Conservation (phyloP, 2,329 filamentous ascomycete genomes). For the Metarhizium album region DNA sequence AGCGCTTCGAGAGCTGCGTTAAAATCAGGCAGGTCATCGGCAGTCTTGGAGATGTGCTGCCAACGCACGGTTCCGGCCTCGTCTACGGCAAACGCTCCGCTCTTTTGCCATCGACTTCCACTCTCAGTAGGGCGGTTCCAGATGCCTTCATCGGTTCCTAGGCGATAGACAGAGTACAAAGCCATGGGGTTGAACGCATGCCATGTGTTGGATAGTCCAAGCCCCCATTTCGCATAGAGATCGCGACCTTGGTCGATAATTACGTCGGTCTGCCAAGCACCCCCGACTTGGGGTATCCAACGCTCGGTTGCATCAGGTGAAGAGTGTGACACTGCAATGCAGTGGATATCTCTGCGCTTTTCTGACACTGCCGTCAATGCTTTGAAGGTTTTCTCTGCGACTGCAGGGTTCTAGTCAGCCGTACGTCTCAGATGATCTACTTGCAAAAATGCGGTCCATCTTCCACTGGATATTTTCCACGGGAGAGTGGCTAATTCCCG, state of each 20-base stretch:
- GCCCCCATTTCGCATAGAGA: conserved; percentile 54
- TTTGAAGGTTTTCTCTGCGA: conserved; percentile 57
- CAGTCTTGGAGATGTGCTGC: conserved; percentile 19
- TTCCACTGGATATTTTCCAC: no score
- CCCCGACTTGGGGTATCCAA: conserved; percentile 46
- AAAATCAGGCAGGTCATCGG: conserved; percentile 22
- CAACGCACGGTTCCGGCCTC: conserved; percentile 20
- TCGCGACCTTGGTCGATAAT: conserved; percentile 50
- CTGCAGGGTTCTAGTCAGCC: conserved; percentile 24
- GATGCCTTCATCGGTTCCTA: conserved; percentile 53
- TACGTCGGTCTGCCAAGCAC: conserved; percentile 45
- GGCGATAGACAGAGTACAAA: conserved; percentile 44
- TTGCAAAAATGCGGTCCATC: not conserved
- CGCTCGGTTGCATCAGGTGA: conserved; percentile 38
- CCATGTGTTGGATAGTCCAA: conserved; percentile 50
- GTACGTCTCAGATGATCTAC: not conserved
- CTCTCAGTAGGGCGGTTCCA: conserved; percentile 55
- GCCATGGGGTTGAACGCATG: conserved; percentile 50
- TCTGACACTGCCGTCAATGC: conserved; percentile 40
- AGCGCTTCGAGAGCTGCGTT: conserved; percentile 17
- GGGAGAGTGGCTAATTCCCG: not conserved
- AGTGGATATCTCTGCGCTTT: conserved; percentile 38
- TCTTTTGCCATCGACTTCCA: conserved; percentile 58
- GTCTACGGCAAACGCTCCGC: conserved; percentile 48
- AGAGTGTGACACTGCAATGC: conserved; percentile 54